Base-by-base conservation (phyloP, 2,329 filamentous ascomycete species). In the Exophiala spinifera region DNA sequence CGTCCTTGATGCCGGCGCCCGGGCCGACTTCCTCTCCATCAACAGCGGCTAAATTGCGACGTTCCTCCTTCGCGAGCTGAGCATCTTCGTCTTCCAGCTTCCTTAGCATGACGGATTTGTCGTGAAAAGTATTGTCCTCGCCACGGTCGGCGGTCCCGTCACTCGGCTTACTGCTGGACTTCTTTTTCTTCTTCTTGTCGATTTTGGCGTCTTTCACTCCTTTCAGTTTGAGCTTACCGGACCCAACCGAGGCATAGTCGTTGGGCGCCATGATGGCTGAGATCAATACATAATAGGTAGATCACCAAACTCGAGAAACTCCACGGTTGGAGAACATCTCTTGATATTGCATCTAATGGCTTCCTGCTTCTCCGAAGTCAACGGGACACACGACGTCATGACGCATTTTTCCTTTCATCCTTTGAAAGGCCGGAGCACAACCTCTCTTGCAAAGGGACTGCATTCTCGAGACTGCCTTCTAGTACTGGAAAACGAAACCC, bases 161-260 rank as follows among this genome's bases (percentile, higher is more conserved):
- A 11, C 65, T 58, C 28, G 71, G 65, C 60, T 73, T 75, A 31
- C 42, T 28, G 15, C 42, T 44, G 6, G 69, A 60, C 61, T 75
- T 74, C 63, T 76, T 76, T 63, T 79, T 82, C 66, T 78, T 83
- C 63, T 78, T 71, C 59, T 75, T 74, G 57, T 74, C 70, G 45
- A 75, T 64, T 45, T 72, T 67, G n/a, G 72, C 67, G 34, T 71
- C 70, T 65, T 84, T 85, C 58, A 77, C 81, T 66, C 91, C 90
- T 75, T 96, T 96, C 56, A 96, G 81, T 69, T 89, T 92, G 31
- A 96, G 81, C 57, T 86, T 87, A 64, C 90, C 90, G 65, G 57
- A 46, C 20, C 57, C 57, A 10, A 44, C 52, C 19, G 52, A 53
- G 13, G 48, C 46, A 31, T 60, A 60, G 7, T 55, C 57, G 33